Evolutionary conservation across 345 rosid genomes (phyloP), one percentile per base, ranked within the genome.

Genomic region (Laguncularia racemosa): DNA sequence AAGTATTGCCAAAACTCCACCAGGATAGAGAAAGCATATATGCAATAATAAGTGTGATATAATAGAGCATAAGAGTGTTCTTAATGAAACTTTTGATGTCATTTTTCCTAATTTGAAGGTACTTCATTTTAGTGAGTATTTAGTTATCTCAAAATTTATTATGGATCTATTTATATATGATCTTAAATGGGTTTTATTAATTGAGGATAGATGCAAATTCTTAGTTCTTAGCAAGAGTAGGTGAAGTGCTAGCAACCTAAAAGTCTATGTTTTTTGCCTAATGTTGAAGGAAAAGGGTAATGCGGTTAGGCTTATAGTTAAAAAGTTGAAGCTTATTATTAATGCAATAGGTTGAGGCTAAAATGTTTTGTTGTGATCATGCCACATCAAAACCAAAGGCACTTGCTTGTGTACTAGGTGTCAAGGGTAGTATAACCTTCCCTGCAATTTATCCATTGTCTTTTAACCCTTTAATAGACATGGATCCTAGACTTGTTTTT

Each of bases 401-500:
- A 4, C 99, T 96, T 21, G 52, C 83, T 67, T 88, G 92, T 44
- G 76, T 89, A 53, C 75, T 93, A 15, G 95, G 96, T 49, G 65
- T 74, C 20, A 93, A 85, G 73, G 85, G 88, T 55, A 61, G 77
- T 16, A 58, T 74, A 50, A 60, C 76, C 20, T 54, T 76, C 57
- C 76, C 68, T 13, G 65, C 67, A 1, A 52, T 75, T 3, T 86
- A 84, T 60, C 78, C 87, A 48, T 87, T 89, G 0, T 50, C 71
- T 16, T 87, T 84, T 66, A 95, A 93, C 77, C 76, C 86, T 20
- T 49, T 85, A 13, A 90, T 85, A 16, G 99, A 93, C 75, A 85
- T 93, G 96, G 97, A 93, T 75, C 90, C 95, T 44, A 76, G 96
- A 78, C 95, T 85, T 61, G 87, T 89, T 38, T 90, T 89, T 63